These are phyloP conservation scores for Thelonectria blattea DNA, from an alignment of 2,329 filamentous ascomycete species.

Conservation along the genomic window DNA sequence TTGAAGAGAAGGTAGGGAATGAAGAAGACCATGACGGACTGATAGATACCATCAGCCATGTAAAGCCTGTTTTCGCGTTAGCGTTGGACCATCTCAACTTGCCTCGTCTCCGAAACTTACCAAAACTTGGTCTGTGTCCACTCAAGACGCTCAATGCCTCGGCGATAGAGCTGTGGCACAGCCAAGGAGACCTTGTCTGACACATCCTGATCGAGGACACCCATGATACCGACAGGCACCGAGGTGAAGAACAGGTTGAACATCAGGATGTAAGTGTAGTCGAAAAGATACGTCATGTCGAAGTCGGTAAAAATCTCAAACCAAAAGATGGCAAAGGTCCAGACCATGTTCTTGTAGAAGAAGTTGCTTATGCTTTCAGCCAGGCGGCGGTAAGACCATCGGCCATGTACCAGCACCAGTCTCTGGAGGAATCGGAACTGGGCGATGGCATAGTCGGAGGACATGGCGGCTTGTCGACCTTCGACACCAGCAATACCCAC, in stretches of 20 bases:
- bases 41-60: slow-evolving; percentile 94
- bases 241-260: slow-evolving; percentile 98
- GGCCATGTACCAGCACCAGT: slow-evolving; percentile 85
- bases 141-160: slow-evolving; percentile 93
- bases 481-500: slow-evolving; percentile 94
- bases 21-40: slow-evolving; percentile 92
- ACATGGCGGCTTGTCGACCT: slow-evolving; percentile 93
- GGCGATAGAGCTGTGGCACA: slow-evolving; percentile 92
- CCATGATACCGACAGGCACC: slow-evolving; percentile 91
- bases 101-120: slow-evolving; percentile 59
- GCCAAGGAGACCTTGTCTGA: slow-evolving; percentile 91
- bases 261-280: slow-evolving; percentile 96
- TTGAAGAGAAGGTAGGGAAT: slow-evolving; percentile 84
- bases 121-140: slow-evolving; percentile 98
- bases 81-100: not conserved
- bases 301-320: slow-evolving; percentile 96
- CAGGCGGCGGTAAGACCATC: slow-evolving; percentile 95
- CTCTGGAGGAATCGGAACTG: slow-evolving; percentile 90
- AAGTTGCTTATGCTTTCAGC: slow-evolving; percentile 97
- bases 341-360: slow-evolving; percentile 99
- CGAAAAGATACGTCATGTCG: slow-evolving; percentile 95
- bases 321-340: slow-evolving; percentile 97
- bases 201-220: slow-evolving; percentile 96
- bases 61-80: slow-evolving; percentile 68
- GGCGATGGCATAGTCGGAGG: slow-evolving; percentile 92